phyloP scores from a whole-genome alignment of 306 rosid genomes.

The Bauhinia variegata region DNA sequence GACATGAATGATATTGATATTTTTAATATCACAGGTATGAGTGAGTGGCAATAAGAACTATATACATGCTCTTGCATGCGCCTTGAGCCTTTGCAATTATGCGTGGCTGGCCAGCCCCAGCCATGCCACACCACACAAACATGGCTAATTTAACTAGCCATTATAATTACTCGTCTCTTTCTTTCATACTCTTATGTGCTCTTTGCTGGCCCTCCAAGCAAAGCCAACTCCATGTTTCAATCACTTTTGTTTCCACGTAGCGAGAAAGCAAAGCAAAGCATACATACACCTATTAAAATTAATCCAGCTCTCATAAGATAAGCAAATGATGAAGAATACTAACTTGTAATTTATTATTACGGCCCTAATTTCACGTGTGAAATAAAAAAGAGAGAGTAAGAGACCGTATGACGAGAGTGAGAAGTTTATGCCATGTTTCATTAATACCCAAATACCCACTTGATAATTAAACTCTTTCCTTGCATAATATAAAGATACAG shows the following conservation, averaged over 20 bases:
- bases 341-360: constrained; percentile 1
- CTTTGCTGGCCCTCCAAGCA: constrained; percentile 72
- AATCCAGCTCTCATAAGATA: constrained; percentile 22
- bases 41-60: constrained; percentile 27
- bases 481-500: neutral
- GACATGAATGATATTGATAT: no score
- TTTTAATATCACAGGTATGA: constrained; percentile 33
- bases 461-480: no score
- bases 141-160: neutral
- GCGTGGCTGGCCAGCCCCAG: constrained; percentile 19
- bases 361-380: constrained; percentile 2
- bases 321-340: neutral
- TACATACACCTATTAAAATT: constrained; percentile 11
- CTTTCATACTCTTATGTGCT: neutral
- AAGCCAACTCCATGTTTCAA: constrained; percentile 59
- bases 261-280: constrained; percentile 44
- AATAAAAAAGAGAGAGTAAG: neutral
- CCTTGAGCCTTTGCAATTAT: constrained; percentile 48
- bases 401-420: neutral
- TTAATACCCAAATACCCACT: neutral
- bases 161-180: constrained; percentile 33
- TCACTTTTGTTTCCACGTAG: constrained; percentile 38
- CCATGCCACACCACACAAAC: constrained; percentile 21
- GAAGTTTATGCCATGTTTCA: neutral
- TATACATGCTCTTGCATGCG: constrained; percentile 56